Evolutionary conservation across 164 flowering plant species (phyloP).

Genomic region (Vitis vinifera): ASM3070453v1 NC_081811.1:16694001-16694500

Average conservation of each 20-base stretch:
- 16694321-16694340: conserved; percentile 59
- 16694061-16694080: too few species aligned
- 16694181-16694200: conserved; percentile 75
- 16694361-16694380: neutral
- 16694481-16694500: conserved; percentile 80
- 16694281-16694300: conserved; percentile 91
- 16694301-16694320: conserved; percentile 62
- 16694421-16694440: conserved; percentile 54
- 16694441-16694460: conserved; percentile 84
- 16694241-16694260: too few species aligned
- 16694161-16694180: conserved; percentile 27
- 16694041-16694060: too few species aligned
- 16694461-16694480: conserved; percentile 91
- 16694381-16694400: neutral
- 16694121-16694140: too few species aligned
- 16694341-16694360: conserved; percentile 3
- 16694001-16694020: too few species aligned
- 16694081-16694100: too few species aligned
- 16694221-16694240: neutral
- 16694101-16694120: too few species aligned
- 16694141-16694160: too few species aligned
- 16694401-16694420: conserved; percentile 52
- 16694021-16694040: too few species aligned
- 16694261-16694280: conserved; percentile 39
- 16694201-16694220: conserved; percentile 53